A percentile compares a stretch with the other conserved stretches of the same genome.
These are phyloP conservation scores for Rhododendron griersonianum DNA, from an alignment of 148 eudicot genomes.

Conservation along the genomic window DNA sequence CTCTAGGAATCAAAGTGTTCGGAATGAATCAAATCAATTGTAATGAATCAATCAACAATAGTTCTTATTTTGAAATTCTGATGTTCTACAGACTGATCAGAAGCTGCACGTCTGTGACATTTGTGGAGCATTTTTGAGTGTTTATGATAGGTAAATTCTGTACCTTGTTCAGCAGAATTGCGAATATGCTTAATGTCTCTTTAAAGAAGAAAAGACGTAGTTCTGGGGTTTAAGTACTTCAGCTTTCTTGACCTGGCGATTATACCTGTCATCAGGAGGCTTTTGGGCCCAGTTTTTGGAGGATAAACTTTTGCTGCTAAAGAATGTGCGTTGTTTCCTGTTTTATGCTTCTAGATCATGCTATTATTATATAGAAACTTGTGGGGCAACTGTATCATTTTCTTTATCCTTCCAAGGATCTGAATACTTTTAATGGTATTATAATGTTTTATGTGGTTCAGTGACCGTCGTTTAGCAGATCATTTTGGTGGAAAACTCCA, in stretches of 20 bases:
- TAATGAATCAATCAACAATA: neutral
- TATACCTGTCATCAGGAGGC: constrained; percentile 96
- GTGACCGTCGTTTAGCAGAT: constrained; percentile 94
- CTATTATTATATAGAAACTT: constrained; percentile 44
- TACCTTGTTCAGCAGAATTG: neutral
- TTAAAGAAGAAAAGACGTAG: constrained; percentile 32
- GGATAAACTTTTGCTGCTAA: constrained; percentile 92
- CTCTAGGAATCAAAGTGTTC: neutral
- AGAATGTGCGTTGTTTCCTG: constrained; percentile 81
- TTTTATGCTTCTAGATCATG: constrained; percentile 62
- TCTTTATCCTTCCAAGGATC: neutral
- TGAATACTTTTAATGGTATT: neutral
- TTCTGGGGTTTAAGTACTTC: constrained; percentile 52
- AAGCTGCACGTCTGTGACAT: constrained; percentile 97
- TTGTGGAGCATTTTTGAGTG: constrained; percentile 98
- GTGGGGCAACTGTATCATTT: constrained; percentile 13
- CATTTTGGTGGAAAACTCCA: constrained; percentile 99
- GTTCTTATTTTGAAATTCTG: constrained; percentile 14
- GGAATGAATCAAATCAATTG: neutral
- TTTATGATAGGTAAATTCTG: constrained; percentile 77
- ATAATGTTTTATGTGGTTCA: constrained; percentile 30
- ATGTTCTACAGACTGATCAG: constrained; percentile 81
- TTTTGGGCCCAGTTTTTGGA: constrained; percentile 86
- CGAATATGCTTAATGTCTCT: neutral
- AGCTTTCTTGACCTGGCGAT: constrained; percentile 70